phyloP scores from a whole-genome alignment of 352 stramenopile species.

The Pythium coloratum region DNA sequence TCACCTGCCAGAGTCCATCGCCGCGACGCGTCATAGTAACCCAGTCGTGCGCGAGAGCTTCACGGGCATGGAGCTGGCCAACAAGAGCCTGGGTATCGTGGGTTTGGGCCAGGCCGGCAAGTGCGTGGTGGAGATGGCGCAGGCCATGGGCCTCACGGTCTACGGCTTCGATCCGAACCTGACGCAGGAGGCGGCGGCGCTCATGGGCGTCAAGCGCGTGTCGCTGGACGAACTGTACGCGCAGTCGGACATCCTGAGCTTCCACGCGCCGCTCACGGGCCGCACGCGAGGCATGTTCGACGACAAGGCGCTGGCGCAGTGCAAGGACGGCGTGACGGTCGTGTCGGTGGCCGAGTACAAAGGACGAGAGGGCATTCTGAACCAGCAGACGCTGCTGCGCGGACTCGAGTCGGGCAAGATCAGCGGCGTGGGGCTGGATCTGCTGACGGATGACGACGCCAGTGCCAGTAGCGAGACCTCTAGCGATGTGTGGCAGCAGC shows the following conservation, averaged over 20 bases:
- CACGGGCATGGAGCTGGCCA: conserved; percentile 54
- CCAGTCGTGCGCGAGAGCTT: conserved; percentile 47
- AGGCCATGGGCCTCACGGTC: conserved; percentile 67
- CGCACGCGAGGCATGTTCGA: conserved; percentile 90
- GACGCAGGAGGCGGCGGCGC: conserved; percentile 58
- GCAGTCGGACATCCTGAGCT: conserved; percentile 90
- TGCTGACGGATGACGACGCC: conserved; percentile 40
- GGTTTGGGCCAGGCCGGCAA: conserved; percentile 70
- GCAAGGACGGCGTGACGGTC: conserved; percentile 91
- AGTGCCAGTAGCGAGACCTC: conserved; percentile 24
- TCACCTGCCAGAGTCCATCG: conserved; percentile 56
- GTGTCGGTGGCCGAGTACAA: conserved; percentile 80
- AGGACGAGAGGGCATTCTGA: conserved; percentile 77
- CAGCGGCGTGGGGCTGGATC: conserved; percentile 80
- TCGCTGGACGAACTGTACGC: conserved; percentile 66
- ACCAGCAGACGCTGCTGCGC: conserved; percentile 68
- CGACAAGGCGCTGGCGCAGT: conserved; percentile 73
- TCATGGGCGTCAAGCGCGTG: conserved; percentile 64
- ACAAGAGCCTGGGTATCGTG: conserved; percentile 71
- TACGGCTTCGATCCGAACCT: conserved; percentile 77
- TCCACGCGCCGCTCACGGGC: conserved; percentile 95
- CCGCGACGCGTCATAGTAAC: conserved; percentile 28
- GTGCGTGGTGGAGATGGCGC: conserved; percentile 72
- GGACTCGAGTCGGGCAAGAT: conserved; percentile 78
- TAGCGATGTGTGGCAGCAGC: conserved; percentile 43